Base-by-base conservation (phyloP, 306 rosid species). In the Sesbania bispinosa region DNA sequence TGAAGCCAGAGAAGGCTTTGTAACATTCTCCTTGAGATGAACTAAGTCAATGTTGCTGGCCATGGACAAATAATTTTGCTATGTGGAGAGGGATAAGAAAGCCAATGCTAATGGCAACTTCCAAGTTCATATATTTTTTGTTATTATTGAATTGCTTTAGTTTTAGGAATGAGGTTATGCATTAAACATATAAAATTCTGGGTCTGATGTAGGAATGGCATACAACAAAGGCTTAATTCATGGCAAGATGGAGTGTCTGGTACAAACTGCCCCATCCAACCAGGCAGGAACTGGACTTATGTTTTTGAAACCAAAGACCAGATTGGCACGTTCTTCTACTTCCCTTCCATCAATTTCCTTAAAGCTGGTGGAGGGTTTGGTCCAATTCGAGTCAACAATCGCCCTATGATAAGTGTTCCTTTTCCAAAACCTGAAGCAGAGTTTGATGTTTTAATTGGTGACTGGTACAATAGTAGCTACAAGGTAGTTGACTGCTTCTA, bases 161-260 rank as follows among this genome's bases (percentile, higher is more conserved):
- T 54, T 38, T 68, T 26, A 77, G 19, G 15, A 38, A 42, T 26
- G 57, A 4, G 23, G 1, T 54, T 26, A 21, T 60, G 73, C 47
- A 33, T n/a, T n/a, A n/a, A n/a, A n/a, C n/a, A n/a, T n/a, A n/a
- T n/a, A n/a, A n/a, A 36, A 57, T 46, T 4, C 10, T 78, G 78
- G 67, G 26, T 47, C 10, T 78, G 64, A 10, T 67, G 67, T 67
- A 94, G 97, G 97, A 89, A 94, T 88, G 96, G 97, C 10, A 91
- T 94, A 57, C 85, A 91, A 3, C 96, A 94, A 79, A 86, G 93
- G 83, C 78, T 83, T 48, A 80, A 91, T 77, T 91, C 97, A 72
- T 91, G 96, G 99, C 90, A 94, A 86, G 96, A 94, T 85, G 96
- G 99, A 36, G 97, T 94, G 19, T 88, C 96, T 0, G 96, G 97